These are phyloP conservation scores for Strigomonas culicis DNA, from an alignment of 208 protist species.

Conservation along the genomic window DNA sequence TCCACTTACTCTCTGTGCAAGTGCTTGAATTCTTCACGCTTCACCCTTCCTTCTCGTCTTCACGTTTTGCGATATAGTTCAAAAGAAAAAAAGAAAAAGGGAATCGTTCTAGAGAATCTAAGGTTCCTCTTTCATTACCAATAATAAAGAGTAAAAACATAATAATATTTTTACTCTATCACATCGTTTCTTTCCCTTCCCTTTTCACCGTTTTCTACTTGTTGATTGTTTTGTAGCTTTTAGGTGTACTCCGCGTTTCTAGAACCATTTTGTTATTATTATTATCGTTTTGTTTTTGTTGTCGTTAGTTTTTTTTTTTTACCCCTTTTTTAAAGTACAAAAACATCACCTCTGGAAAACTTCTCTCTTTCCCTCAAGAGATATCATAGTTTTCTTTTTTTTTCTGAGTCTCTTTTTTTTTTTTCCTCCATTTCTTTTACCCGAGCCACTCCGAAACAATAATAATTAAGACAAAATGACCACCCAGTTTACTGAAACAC, in stretches of 20 bases:
- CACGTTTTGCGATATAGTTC: not conserved
- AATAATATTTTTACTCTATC: not conserved
- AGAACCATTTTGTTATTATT: constrained; percentile 12
- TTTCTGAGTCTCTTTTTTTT: constrained; percentile 10
- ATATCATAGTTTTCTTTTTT: constrained; percentile 12
- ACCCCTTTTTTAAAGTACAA: constrained; percentile 1
- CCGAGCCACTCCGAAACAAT: not conserved
- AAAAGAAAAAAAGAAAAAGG: constrained; percentile 6
- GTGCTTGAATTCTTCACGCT: constrained; percentile 7
- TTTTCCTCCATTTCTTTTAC: constrained; percentile 7
- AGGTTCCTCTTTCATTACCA: not conserved
- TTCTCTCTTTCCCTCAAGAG: constrained; percentile 7
- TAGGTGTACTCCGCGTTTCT: constrained; percentile 1
- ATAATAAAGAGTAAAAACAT: not conserved
- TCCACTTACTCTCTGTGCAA: not conserved
- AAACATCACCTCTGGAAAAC: not conserved
- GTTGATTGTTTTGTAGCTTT: not conserved
- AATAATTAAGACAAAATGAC: constrained; percentile 1
- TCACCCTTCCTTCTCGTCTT: constrained; percentile 1
- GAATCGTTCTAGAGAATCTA: not conserved
- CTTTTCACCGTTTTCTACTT: not conserved
- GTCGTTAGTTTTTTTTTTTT: constrained; percentile 8
- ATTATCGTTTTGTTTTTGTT: constrained; percentile 16
- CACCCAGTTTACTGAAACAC: constrained; percentile 21
- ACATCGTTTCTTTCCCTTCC: not conserved